These are phyloP conservation scores for Conidiobolus incongruus DNA, from an alignment of 371 early-diverging fungal genomes.

Conservation along the genomic window DNA sequence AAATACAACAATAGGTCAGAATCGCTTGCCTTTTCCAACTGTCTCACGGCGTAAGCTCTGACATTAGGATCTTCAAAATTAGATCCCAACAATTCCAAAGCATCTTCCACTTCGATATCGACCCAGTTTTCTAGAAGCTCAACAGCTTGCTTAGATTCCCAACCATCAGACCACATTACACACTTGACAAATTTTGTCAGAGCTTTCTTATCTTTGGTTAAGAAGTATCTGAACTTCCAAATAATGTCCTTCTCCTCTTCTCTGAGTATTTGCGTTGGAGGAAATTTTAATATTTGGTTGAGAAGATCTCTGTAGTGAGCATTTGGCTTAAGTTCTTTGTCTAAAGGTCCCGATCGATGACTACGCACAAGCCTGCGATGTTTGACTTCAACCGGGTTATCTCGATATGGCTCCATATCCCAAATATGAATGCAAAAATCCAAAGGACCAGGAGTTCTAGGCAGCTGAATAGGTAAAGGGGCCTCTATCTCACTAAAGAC, in stretches of 20 bases:
- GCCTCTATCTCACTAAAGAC: constrained; percentile 50
- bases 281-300: constrained; percentile 49
- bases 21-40: constrained; percentile 75
- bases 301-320: constrained; percentile 82
- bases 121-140: constrained; percentile 72
- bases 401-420: constrained; percentile 49
- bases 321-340: constrained; percentile 85
- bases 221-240: constrained; percentile 91
- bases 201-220: constrained; percentile 69
- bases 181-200: constrained; percentile 89
- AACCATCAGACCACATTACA: constrained; percentile 84
- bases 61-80: constrained; percentile 65
- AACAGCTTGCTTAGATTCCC: constrained; percentile 77
- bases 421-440: not conserved
- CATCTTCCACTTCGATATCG: constrained; percentile 82
- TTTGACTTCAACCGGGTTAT: constrained; percentile 86
- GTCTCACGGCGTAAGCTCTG: constrained; percentile 69
- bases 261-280: constrained; percentile 66
- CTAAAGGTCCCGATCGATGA: constrained; percentile 73
- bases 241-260: constrained; percentile 77
- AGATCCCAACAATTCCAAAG: constrained; percentile 74
- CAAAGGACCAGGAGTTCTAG: constrained; percentile 9
- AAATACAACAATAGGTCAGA: constrained; percentile 76
- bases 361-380: constrained; percentile 75
- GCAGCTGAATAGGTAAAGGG: constrained; percentile 11